Evolutionary conservation across 495 filamentous ascomycete genomes (phyloP), one percentile per base, ranked within the genome.

Genomic region (Aspergillus steynii): DNA sequence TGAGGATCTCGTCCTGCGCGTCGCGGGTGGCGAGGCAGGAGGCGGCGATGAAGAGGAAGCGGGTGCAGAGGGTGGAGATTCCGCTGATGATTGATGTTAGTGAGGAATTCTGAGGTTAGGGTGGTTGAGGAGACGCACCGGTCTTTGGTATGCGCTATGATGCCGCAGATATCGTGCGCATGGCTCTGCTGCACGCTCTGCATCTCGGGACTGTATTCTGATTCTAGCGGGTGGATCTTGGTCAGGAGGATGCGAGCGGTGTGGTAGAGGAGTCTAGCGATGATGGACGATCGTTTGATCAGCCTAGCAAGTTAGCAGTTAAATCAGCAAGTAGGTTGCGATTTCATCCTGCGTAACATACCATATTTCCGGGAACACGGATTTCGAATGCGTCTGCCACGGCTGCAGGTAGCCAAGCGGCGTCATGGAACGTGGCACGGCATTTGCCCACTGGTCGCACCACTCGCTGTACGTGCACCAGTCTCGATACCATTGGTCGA

Each of bases 251-350:
- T 86, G 73, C 93, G 86, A 31, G 89, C 85, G 0, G 90, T 93
- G 67, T 97, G 94, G 69, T 96, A 98, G 63, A 97, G 92, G n/a
- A 97, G 81, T 9, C 91, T 86, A 9, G 89, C 92, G 47, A 96
- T 82, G 34, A 93, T 86, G 4, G 90, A 87, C 7, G 90, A 84
- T 47, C 90, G 84, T 70, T 95, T 94, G 62, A 92, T 86, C 28
- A 97, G 80, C 92, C 89, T 92, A 29, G 31, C 1, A 7, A 34
- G 20, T 34, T 10, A 42, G 9, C 12, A 10, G 37, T 42, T 31
- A 14, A 50, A 47, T 28, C 55, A 72, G 61, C 31, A 32, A 29
- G 31, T 29, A 50, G 20, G 3, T 12, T 20, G 8, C 60, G 25
- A 46, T 47, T 27, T 1, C 15, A 25, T 46, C 1, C 25, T n/a